Evolutionary conservation across 192 early-diverging fungal species (phyloP).

Genomic region (Physocladia obscura): DNA sequence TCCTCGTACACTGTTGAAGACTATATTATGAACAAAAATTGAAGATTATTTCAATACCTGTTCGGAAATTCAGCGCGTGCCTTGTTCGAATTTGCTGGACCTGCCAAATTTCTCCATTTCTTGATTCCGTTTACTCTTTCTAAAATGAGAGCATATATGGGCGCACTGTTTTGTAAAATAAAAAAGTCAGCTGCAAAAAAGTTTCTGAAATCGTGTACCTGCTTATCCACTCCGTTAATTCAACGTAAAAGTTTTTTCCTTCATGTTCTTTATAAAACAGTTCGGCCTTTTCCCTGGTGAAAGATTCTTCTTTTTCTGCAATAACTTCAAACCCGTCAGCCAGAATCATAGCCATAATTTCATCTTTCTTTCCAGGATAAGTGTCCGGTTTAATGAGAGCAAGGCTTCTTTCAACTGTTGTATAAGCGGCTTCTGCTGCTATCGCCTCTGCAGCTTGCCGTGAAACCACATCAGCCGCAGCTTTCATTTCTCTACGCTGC

Average conservation of each 20-base stretch:
- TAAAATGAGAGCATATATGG: constrained; percentile 55
- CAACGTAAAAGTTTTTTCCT: constrained; percentile 37
- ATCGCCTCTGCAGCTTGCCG: neutral
- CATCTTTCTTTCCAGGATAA: constrained; percentile 47
- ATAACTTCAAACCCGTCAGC: constrained; percentile 31
- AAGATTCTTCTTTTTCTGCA: constrained; percentile 22
- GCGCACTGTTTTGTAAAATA: constrained; percentile 33
- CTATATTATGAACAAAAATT: neutral
- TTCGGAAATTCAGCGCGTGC: constrained; percentile 46
- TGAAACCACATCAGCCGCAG: neutral
- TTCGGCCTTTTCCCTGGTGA: constrained; percentile 29
- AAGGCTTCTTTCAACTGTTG: constrained; percentile 39
- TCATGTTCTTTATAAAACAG: constrained; percentile 51
- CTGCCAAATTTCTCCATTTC: constrained; percentile 52
- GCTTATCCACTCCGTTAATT: constrained; percentile 38
- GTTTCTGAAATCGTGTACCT: constrained; percentile 15
- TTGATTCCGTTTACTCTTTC: constrained; percentile 50
- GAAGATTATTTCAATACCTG: constrained; percentile 28
- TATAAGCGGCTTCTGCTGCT: neutral
- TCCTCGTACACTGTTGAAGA: constrained; percentile 37
- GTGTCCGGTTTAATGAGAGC: constrained; percentile 59
- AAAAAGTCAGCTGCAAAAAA: too few relatives aligned
- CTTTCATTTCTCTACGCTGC: constrained; percentile 36
- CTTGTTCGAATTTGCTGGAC: constrained; percentile 54
- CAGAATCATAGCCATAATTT: constrained; percentile 26